Percentiles rank a stretch among this genome's conserved stretches.
Conservation (phyloP, 2,329 filamentous ascomycete genomes). For the Aspergillus neotritici region DNA sequence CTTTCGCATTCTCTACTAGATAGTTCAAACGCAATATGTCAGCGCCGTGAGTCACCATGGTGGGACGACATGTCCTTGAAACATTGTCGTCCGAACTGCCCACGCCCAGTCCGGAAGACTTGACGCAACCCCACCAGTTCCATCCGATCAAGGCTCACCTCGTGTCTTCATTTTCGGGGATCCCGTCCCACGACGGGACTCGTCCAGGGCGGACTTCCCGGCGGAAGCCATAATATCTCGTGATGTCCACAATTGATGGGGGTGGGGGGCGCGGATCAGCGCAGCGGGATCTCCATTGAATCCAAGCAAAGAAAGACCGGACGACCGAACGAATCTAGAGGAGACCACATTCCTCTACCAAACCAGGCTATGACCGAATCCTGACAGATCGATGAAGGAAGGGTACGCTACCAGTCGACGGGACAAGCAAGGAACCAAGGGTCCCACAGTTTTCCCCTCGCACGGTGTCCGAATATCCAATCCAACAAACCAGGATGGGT, state of each 20-base stretch:
- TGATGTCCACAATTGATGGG: conserved; percentile 22
- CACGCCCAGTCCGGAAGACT: no score
- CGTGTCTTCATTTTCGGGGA: conserved; percentile 46
- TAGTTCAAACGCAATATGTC: conserved; percentile 4
- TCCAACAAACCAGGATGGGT: conserved; percentile 8
- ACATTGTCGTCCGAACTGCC: no score
- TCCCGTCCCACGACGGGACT: conserved; percentile 40
- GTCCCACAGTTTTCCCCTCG: conserved; percentile 2
- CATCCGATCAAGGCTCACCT: conserved; percentile 32
- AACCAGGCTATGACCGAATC: conserved; percentile 13
- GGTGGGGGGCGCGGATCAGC: conserved; percentile 27
- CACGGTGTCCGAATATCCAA: conserved; percentile 6
- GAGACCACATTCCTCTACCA: conserved; percentile 36
- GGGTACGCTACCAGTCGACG: conserved; percentile 3
- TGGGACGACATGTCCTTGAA: not conserved
- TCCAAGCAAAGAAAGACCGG: conserved; percentile 23
- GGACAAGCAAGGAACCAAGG: conserved; percentile 1
- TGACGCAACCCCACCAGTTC: no score
- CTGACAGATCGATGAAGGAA: conserved; percentile 1
- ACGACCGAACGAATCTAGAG: conserved; percentile 23
- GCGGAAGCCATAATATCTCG: conserved; percentile 39
- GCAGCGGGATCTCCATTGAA: conserved; percentile 38
- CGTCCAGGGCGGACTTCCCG: conserved; percentile 40
- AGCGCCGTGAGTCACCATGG: not conserved
- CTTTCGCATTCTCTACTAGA: conserved; percentile 65